A percentile compares a stretch with the other conserved stretches of the same genome.
These are phyloP conservation scores for Allomyces macrogynus DNA, from an alignment of 192 early-diverging fungal genomes.

Conservation along the genomic window DNA sequence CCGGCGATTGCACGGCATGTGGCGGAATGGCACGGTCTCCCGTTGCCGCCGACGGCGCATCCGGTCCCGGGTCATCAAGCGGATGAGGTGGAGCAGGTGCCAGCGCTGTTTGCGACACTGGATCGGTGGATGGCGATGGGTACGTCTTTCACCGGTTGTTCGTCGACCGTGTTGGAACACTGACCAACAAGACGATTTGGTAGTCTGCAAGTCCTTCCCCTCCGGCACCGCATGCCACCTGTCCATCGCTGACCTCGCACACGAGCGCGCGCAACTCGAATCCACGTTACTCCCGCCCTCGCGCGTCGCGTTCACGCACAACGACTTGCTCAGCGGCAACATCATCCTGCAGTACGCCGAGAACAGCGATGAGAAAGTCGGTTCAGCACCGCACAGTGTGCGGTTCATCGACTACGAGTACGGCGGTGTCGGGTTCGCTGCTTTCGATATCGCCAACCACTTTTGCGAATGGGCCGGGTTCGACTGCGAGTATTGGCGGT, in stretches of 20 bases:
- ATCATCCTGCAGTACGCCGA: constrained; percentile 34
- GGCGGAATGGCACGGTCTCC: background rate
- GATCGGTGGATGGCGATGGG: background rate
- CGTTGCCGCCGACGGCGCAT: background rate
- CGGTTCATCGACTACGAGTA: constrained; percentile 64
- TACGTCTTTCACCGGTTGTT: too few relatives aligned
- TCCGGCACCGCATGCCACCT: background rate
- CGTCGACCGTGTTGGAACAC: too few relatives aligned
- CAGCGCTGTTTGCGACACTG: background rate
- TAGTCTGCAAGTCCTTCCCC: too few relatives aligned
- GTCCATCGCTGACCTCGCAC: background rate
- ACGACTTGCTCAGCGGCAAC: constrained; percentile 80
- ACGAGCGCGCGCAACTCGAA: constrained; percentile 19
- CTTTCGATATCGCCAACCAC: constrained; percentile 89
- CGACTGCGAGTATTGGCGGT: constrained; percentile 77
- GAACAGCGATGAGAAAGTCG: background rate
- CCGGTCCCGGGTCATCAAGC: background rate
- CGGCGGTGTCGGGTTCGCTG: constrained; percentile 21
- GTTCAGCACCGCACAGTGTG: background rate
- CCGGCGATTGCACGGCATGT: background rate
- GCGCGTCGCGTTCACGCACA: constrained; percentile 78
- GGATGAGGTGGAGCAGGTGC: background rate
- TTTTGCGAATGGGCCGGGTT: constrained; percentile 92
- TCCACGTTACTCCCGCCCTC: constrained; percentile 34
- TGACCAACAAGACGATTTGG: too few relatives aligned